A percentile compares a stretch with the other conserved stretches of the same genome.
Conservation (phyloP, 768 basidiomycete species). For the Mycena pura region DNA sequence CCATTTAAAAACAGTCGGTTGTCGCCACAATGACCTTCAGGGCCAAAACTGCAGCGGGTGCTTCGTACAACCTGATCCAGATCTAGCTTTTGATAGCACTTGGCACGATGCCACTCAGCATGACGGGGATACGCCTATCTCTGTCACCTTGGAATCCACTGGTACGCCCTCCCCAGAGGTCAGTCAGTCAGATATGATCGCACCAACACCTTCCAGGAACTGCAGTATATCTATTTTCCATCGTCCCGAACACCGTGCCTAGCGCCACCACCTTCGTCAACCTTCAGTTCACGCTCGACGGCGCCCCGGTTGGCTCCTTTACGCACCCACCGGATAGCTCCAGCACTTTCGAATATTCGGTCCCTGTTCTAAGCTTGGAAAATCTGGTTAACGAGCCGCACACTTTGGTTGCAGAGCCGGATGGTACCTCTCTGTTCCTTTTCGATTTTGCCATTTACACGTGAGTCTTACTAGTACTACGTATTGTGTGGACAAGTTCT, state of each 20-base stretch:
- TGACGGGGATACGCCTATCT: background rate
- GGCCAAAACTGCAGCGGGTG: background rate
- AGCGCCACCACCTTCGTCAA: background rate
- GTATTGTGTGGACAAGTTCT: background rate
- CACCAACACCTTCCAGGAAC: background rate
- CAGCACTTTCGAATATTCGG: background rate
- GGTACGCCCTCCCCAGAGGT: background rate
- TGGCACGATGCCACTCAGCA: slow-evolving; percentile 7
- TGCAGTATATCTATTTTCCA: background rate
- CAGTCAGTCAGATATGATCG: background rate
- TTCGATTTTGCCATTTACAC: slow-evolving; percentile 11
- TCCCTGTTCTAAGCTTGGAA: background rate
- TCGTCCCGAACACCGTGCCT: background rate
- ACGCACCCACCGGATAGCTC: background rate
- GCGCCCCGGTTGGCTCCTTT: background rate
- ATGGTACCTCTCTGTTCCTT: background rate
- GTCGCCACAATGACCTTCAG: too few relatives aligned
- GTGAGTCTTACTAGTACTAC: background rate
- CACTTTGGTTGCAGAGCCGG: slow-evolving; percentile 1
- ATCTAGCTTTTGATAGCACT: background rate
- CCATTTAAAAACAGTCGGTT: too few relatives aligned
- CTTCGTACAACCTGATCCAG: slow-evolving; percentile 1
- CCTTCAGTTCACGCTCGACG: background rate
- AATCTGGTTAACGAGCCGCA: background rate
- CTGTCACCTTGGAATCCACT: slow-evolving; percentile 5